Conservation (phyloP, 2,329 filamentous ascomycete genomes). For the Aspergillus jensenii region DNA sequence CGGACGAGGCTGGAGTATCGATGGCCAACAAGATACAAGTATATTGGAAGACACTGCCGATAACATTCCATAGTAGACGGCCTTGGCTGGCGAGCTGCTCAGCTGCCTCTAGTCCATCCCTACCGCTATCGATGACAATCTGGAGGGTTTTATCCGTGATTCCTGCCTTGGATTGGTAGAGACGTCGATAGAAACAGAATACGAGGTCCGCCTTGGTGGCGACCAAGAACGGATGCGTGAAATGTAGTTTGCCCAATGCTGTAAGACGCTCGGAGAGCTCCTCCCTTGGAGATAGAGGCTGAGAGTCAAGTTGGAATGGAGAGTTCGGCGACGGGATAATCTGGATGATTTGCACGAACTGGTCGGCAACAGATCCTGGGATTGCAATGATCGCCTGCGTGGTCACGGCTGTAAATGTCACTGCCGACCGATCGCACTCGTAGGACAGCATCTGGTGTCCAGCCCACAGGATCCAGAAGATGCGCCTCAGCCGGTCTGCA, state of each 20-base stretch:
- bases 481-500: slow-evolving; percentile 30
- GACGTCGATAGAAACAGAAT: slow-evolving; percentile 33
- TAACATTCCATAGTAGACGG: slow-evolving; percentile 30
- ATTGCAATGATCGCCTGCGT: slow-evolving; percentile 21
- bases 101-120: slow-evolving; percentile 22
- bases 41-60: slow-evolving; percentile 34
- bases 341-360: slow-evolving; percentile 29
- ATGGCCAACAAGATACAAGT: slow-evolving; percentile 30
- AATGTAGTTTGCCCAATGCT: slow-evolving; percentile 14
- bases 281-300: slow-evolving; percentile 15
- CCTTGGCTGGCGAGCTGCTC: slow-evolving; percentile 24
- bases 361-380: slow-evolving; percentile 25
- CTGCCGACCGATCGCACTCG: slow-evolving; percentile 32
- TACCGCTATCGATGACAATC: slow-evolving; percentile 25
- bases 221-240: slow-evolving; percentile 28
- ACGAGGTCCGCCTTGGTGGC: slow-evolving; percentile 31
- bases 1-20: slow-evolving; percentile 22
- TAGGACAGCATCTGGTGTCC: slow-evolving; percentile 33
- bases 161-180: slow-evolving; percentile 27
- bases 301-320: slow-evolving; percentile 20
- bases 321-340: slow-evolving; percentile 29
- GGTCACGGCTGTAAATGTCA: slow-evolving; percentile 25
- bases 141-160: slow-evolving; percentile 23
- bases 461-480: slow-evolving; percentile 36
- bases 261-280: slow-evolving; percentile 28